A percentile compares a stretch with the other conserved stretches of the same genome.
These are phyloP conservation scores for Galerina sulciceps DNA, from an alignment of 768 basidiomycete genomes.

Conservation along the genomic window DNA sequence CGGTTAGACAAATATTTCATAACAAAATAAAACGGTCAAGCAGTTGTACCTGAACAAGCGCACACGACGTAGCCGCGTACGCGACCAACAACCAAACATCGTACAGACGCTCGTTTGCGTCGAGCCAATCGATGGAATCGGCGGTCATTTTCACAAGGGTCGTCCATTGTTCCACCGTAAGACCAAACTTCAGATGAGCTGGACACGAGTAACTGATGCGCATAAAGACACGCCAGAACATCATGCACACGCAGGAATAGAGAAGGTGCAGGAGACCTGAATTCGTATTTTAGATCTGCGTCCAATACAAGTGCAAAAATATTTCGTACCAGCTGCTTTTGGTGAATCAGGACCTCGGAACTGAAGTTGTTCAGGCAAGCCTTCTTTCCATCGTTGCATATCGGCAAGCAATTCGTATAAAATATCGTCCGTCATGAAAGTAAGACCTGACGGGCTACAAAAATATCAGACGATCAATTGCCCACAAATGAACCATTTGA, in stretches of 20 bases:
- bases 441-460: constrained; percentile 82
- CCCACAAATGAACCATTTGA: background rate
- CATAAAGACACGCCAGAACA: constrained; percentile 99
- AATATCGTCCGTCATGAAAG: constrained; percentile 82
- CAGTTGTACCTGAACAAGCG: constrained; percentile 78
- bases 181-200: constrained; percentile 82
- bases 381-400: constrained; percentile 76
- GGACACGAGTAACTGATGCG: constrained; percentile 94
- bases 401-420: constrained; percentile 66
- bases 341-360: constrained; percentile 75
- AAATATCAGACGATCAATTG: background rate
- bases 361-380: constrained; percentile 76
- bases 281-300: constrained; percentile 8
- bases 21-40: background rate
- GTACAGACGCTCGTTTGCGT: constrained; percentile 76
- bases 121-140: constrained; percentile 90
- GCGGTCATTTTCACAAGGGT: constrained; percentile 72
- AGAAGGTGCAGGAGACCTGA: constrained; percentile 86
- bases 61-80: constrained; percentile 87
- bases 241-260: constrained; percentile 90
- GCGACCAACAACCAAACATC: constrained; percentile 89
- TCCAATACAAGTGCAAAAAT: background rate
- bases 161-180: constrained; percentile 83
- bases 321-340: constrained; percentile 64
- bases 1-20: background rate